phyloP scores from a whole-genome alignment of 2,329 filamentous ascomycete species.

The Aspergillus brasiliensis region DNA sequence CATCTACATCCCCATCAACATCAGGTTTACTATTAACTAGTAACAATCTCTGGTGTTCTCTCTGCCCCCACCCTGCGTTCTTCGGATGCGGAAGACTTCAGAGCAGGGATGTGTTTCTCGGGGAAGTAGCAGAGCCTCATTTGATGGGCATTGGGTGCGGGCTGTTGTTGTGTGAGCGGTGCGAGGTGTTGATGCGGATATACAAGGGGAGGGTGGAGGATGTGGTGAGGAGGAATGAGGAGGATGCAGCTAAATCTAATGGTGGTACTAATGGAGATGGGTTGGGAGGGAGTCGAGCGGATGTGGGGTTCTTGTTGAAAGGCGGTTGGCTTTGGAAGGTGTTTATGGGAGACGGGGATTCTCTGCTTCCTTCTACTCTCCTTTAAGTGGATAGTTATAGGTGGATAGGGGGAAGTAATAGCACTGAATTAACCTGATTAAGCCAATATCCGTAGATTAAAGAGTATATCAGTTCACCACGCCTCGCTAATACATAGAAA shows the following conservation, averaged over 20 bases:
- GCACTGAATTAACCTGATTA: not conserved
- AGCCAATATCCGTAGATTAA: too few relatives aligned
- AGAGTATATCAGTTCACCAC: not conserved
- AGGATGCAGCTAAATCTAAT: not conserved
- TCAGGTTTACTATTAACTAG: too few relatives aligned
- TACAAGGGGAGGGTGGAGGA: conserved; percentile 22
- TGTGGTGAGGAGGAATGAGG: conserved; percentile 20
- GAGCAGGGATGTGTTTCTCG: conserved; percentile 12
- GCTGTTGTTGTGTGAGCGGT: conserved; percentile 32
- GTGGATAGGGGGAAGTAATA: too few relatives aligned
- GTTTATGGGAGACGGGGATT: not conserved
- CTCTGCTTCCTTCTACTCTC: not conserved
- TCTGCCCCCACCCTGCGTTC: conserved; percentile 45
- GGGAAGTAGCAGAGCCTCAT: not conserved
- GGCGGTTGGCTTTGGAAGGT: conserved; percentile 19
- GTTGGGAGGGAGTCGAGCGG: conserved; percentile 26
- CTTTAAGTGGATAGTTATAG: not conserved
- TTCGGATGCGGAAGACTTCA: conserved; percentile 34
- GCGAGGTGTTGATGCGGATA: conserved; percentile 21
- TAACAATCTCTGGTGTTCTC: conserved; percentile 40
- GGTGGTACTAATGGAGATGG: not conserved
- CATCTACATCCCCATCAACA: conserved; percentile 10
- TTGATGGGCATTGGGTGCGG: conserved; percentile 29
- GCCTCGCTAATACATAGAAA: not conserved
- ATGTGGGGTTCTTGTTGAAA: conserved; percentile 29